These are phyloP conservation scores for Chernovozyma sophiae-reginae DNA, from an alignment of 1,139 yeast species.

Conservation along the genomic window DNA sequence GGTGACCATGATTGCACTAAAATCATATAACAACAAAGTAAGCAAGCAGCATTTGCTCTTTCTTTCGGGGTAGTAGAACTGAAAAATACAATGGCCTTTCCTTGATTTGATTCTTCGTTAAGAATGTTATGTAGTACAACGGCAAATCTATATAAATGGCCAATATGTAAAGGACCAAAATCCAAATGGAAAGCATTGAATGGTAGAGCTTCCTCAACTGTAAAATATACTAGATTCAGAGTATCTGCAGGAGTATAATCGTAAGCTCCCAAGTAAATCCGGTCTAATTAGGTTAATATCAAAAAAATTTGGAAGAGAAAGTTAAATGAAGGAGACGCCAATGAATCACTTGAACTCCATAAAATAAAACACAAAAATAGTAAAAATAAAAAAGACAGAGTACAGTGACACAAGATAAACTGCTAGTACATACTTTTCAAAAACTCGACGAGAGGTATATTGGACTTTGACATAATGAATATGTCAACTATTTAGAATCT, in stretches of 20 bases:
- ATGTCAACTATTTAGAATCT: too few relatives aligned
- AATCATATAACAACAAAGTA: conserved; percentile 91
- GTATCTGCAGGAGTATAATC: conserved; percentile 78
- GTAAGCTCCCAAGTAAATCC: conserved; percentile 88
- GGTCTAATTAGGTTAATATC: too few relatives aligned
- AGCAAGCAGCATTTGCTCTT: conserved; percentile 91
- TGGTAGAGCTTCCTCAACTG: conserved; percentile 87
- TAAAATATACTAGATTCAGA: conserved; percentile 73
- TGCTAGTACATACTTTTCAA: conserved; percentile 43
- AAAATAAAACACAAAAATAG: too few relatives aligned
- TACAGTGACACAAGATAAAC: too few relatives aligned
- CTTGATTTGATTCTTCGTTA: conserved; percentile 78
- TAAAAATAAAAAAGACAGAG: too few relatives aligned
- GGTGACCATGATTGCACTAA: conserved; percentile 97
- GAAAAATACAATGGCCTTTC: conserved; percentile 87
- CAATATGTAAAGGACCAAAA: conserved; percentile 93
- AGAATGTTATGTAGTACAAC: conserved; percentile 87
- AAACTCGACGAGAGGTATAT: conserved; percentile 41
- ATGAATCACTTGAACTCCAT: too few relatives aligned
- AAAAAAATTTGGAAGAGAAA: too few relatives aligned
- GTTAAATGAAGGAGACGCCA: too few relatives aligned
- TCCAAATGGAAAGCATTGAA: conserved; percentile 92
- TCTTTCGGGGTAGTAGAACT: conserved; percentile 77
- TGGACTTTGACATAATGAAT: conserved; percentile 15
- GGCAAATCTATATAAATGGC: conserved; percentile 90